A percentile compares a stretch with the other conserved stretches of the same genome.
phyloP scores from a whole-genome alignment of 352 stramenopile genomes.

The Phytophthora parvispora region DNA sequence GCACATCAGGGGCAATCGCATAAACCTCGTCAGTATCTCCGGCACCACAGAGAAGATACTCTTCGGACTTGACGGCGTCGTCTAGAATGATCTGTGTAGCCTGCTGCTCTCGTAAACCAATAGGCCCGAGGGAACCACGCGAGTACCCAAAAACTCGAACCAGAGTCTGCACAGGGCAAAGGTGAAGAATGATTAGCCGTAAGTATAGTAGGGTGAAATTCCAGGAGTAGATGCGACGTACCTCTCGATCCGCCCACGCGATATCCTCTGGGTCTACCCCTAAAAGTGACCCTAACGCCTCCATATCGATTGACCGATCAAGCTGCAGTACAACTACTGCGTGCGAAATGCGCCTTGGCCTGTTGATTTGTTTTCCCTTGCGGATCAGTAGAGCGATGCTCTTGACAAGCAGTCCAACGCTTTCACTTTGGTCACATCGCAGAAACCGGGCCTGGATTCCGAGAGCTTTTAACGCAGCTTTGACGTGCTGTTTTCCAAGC shows the following conservation, averaged over 20 bases:
- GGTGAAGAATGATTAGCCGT: not conserved
- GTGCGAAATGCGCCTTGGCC: slow-evolving; percentile 22
- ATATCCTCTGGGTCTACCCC: slow-evolving; percentile 38
- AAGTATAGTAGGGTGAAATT: too few species aligned
- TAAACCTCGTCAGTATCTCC: slow-evolving; percentile 61
- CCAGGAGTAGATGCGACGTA: slow-evolving; percentile 13
- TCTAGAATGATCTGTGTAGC: slow-evolving; percentile 69
- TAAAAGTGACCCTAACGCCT: slow-evolving; percentile 39
- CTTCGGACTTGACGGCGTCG: slow-evolving; percentile 25
- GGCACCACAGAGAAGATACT: slow-evolving; percentile 59
- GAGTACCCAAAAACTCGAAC: slow-evolving; percentile 75
- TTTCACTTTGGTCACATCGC: slow-evolving; percentile 21
- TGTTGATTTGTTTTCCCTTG: not conserved
- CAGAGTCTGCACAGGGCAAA: slow-evolving; percentile 44
- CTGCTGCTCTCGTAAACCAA: slow-evolving; percentile 66
- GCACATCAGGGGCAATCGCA: slow-evolving; percentile 37
- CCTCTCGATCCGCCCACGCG: slow-evolving; percentile 57
- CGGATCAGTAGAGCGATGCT: slow-evolving; percentile 65
- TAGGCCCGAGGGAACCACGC: slow-evolving; percentile 67
- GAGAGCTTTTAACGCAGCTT: slow-evolving; percentile 34
- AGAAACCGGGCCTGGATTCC: slow-evolving; percentile 38
- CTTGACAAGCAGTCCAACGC: slow-evolving; percentile 61
- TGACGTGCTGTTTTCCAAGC: slow-evolving; percentile 50
- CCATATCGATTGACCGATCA: slow-evolving; percentile 65
- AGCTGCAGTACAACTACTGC: slow-evolving; percentile 62